phyloP scores from a whole-genome alignment of 495 filamentous ascomycete species.

The Parachaetomium inaequale region DNA sequence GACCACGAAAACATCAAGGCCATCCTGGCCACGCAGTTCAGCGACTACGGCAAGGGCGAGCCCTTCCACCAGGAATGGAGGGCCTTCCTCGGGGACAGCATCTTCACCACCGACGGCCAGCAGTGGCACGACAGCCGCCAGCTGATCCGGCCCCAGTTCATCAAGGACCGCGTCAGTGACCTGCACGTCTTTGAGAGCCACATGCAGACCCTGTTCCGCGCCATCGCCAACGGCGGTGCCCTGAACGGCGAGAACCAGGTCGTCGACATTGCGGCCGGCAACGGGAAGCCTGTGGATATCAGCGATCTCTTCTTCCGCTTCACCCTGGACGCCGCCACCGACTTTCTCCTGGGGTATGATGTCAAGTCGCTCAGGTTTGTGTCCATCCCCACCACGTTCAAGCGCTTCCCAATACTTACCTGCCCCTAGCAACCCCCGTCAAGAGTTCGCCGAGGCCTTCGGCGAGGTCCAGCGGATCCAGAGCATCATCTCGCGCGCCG shows the following conservation, averaged over 20 bases:
- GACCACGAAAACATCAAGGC: slow-evolving; percentile 87
- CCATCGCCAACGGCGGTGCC: slow-evolving; percentile 57
- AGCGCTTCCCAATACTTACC: not conserved
- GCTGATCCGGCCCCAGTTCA: slow-evolving; percentile 79
- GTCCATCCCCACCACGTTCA: not conserved
- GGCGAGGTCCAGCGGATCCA: slow-evolving; percentile 68
- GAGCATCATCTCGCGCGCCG: slow-evolving; percentile 54
- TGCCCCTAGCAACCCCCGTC: slow-evolving; percentile 33
- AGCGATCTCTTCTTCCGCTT: slow-evolving; percentile 72
- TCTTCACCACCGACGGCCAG: slow-evolving; percentile 74
- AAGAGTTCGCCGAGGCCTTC: slow-evolving; percentile 70
- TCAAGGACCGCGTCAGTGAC: slow-evolving; percentile 74
- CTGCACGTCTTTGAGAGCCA: slow-evolving; percentile 77
- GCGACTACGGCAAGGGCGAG: slow-evolving; percentile 69
- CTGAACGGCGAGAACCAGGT: slow-evolving; percentile 40
- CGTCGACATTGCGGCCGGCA: slow-evolving; percentile 43
- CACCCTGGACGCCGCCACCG: slow-evolving; percentile 78
- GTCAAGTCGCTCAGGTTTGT: slow-evolving; percentile 61
- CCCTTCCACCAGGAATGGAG: slow-evolving; percentile 66
- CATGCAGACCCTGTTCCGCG: slow-evolving; percentile 58
- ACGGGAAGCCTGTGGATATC: slow-evolving; percentile 60
- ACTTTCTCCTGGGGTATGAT: slow-evolving; percentile 78
- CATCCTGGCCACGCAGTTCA: slow-evolving; percentile 73
- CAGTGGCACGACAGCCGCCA: slow-evolving; percentile 72
- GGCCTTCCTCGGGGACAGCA: slow-evolving; percentile 71